Evolutionary conservation across 441 rosid species (phyloP), one percentile per base, ranked within the genome.

Genomic region (Rhodomyrtus psidioides): DNA sequence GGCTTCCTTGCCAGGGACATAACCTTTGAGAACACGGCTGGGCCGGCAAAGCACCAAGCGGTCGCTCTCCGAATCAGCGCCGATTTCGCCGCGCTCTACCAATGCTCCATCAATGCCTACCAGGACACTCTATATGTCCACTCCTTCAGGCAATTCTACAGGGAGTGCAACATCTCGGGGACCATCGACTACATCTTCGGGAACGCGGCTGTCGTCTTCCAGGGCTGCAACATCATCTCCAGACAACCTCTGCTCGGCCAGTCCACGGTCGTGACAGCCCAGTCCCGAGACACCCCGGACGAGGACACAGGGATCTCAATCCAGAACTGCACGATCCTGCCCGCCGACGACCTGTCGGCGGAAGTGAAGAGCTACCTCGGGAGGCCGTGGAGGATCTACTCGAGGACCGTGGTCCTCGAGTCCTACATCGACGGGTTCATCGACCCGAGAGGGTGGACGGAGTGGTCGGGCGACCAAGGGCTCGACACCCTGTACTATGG

Each of bases 291-390:
- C 23, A 85, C 76, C 84, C 94, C 90, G 0, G 94, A 94, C 15
- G 93, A 94, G 88, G 90, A 92, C 85, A 95, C 99, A 1, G 99
- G 99, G n/a, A 93, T 96, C 56, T 96, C 98, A 3, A 91, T 96
- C 21, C 98, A 96, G 53, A 96, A 94, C 30, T 96, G 99, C 44
- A 93, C 96, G 0, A 92, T 95, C 26, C 58, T 92, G 4, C 93
- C 98, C 4, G 56, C 95, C 0, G 95, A 91, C 0, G 95, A 95
- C 28, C 53, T 96, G 53, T 89, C 91, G 0, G 53, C 51, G n/a
- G 75, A 15, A 0, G 93, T 94, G 3, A 92, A 85, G 44, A 95
- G 97, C 89, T 96, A 92, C 84, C 87, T 96, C 3, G 98, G 99
- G 6, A 91, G 99, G 87, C 99, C 98, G 7, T 95, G 95, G 98